Conservation (phyloP, 2,329 filamentous ascomycete genomes). For the Penicillium sp. region DNA sequence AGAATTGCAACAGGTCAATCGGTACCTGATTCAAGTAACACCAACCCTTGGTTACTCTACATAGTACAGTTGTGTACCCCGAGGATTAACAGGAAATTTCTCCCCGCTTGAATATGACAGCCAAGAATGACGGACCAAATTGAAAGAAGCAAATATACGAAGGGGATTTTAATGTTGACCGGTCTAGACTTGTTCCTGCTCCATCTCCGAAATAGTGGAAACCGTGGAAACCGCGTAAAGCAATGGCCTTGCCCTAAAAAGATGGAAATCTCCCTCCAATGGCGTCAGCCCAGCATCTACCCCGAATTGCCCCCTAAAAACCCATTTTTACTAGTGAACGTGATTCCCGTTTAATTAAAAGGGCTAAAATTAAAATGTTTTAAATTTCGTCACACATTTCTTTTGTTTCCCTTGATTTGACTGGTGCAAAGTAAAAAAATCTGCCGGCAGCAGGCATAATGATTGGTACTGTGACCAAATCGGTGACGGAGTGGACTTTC, state of each 20-base stretch:
- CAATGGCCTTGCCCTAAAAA: background rate
- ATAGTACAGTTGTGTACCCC: conserved; percentile 6
- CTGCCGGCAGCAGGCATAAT: conserved; percentile 17
- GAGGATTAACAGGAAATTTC: conserved; percentile 5
- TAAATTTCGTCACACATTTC: conserved; percentile 2
- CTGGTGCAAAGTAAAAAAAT: conserved; percentile 17
- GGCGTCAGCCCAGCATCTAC: conserved; percentile 16
- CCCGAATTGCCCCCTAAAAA: background rate
- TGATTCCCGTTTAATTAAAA: background rate
- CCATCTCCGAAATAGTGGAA: conserved; percentile 15
- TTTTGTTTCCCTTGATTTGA: conserved; percentile 13
- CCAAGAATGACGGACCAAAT: conserved; percentile 4
- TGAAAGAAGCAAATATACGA: conserved; percentile 20
- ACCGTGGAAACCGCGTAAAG: conserved; percentile 2
- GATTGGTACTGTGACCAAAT: conserved; percentile 19
- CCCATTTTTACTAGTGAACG: background rate
- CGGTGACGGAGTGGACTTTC: conserved; percentile 2
- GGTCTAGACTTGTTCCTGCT: conserved; percentile 24
- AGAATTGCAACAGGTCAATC: conserved; percentile 11
- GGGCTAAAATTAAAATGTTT: background rate
- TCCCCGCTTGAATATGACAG: conserved; percentile 2
- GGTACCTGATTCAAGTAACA: conserved; percentile 23
- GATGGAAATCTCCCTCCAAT: conserved; percentile 4
- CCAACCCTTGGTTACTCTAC: conserved; percentile 7
- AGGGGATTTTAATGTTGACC: conserved; percentile 22